phyloP scores from a whole-genome alignment of 805 yeast genomes.

The Suhomyces prunicola region DNA sequence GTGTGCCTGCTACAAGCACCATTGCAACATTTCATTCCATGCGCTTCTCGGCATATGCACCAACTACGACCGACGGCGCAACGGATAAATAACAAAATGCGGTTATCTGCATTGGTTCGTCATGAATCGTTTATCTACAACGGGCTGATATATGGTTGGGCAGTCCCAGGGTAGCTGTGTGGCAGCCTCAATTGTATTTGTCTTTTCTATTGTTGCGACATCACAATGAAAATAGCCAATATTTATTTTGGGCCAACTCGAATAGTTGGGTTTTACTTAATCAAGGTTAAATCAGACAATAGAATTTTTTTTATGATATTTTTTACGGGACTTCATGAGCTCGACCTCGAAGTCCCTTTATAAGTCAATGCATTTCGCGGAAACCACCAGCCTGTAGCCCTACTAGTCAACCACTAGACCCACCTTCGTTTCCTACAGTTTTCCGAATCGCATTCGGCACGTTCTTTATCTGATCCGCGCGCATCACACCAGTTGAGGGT shows the following conservation, averaged over 20 bases:
- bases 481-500: not conserved
- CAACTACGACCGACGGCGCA: not conserved
- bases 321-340: not conserved
- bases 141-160: not conserved
- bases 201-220: not conserved
- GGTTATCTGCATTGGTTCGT: not conserved
- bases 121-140: not conserved
- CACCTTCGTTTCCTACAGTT: not conserved
- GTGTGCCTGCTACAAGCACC: not conserved
- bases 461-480: not conserved
- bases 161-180: not conserved
- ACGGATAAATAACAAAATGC: not conserved
- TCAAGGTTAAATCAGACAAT: constrained; percentile 1
- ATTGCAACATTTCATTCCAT: not conserved
- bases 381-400: not conserved
- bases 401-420: not conserved
- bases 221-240: not conserved
- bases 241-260: not conserved
- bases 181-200: not conserved
- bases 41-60: not conserved
- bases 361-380: not conserved
- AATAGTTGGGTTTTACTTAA: not conserved
- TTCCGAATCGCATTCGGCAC: not conserved
- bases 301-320: not conserved
- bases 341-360: not conserved